phyloP scores from a whole-genome alignment of 148 eudicot genomes.

The Arctostaphylos glauca region DNA sequence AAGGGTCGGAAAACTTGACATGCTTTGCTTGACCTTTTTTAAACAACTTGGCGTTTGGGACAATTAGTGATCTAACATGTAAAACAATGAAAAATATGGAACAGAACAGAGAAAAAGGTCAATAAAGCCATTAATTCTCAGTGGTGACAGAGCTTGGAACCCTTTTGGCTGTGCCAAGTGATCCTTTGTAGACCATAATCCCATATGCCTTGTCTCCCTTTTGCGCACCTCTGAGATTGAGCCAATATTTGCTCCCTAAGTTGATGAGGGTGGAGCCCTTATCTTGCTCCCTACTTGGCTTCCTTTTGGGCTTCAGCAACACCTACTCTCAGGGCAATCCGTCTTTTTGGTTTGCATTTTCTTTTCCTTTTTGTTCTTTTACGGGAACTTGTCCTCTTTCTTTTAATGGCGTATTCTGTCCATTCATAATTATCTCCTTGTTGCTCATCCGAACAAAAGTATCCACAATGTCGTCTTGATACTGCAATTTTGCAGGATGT shows the following conservation, averaged over 20 bases:
- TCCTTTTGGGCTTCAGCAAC: background rate
- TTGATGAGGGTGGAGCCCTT: background rate
- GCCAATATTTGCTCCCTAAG: background rate
- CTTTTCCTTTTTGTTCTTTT: background rate
- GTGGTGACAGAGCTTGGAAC: background rate
- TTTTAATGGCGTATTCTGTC: background rate
- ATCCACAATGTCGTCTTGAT: conserved; percentile 1
- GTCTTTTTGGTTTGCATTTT: background rate
- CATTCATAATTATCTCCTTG: background rate
- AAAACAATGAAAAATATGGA: background rate
- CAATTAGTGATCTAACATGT: background rate
- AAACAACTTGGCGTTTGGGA: background rate
- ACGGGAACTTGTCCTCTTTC: background rate
- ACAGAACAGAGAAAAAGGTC: background rate
- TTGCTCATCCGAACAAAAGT: background rate
- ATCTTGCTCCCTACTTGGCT: background rate
- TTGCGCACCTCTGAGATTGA: background rate
- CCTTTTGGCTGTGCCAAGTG: background rate
- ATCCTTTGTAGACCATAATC: background rate
- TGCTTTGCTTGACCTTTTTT: background rate
- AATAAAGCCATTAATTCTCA: background rate
- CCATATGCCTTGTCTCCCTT: background rate
- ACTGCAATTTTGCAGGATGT: conserved; percentile 23
- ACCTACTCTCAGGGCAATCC: background rate
- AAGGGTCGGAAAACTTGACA: background rate